phyloP scores from a whole-genome alignment of 108 stramenopile genomes.

The Fistulifera pelliculosa region DNA sequence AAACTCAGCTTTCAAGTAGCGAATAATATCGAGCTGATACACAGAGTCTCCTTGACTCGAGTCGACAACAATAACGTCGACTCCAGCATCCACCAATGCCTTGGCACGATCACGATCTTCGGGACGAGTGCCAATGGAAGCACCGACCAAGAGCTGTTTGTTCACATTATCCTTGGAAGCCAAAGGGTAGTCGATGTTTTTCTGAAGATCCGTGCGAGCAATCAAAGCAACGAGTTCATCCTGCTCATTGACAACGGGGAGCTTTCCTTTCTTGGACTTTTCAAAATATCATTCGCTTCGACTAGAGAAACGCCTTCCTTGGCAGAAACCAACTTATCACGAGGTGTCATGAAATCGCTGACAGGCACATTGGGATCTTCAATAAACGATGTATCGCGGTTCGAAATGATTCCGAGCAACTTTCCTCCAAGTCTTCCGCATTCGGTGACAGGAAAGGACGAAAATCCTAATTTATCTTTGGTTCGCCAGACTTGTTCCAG shows the following conservation, averaged over 20 bases:
- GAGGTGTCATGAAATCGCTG: conserved; percentile 89
- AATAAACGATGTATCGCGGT: conserved; percentile 95
- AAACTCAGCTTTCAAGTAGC: conserved; percentile 78
- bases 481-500: conserved; percentile 81
- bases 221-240: conserved; percentile 96
- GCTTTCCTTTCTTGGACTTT: conserved; percentile 96
- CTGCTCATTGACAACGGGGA: conserved; percentile 94
- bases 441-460: conserved; percentile 97
- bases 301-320: conserved; percentile 83
- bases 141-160: conserved; percentile 96
- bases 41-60: conserved; percentile 98
- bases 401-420: conserved; percentile 95
- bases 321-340: conserved; percentile 78
- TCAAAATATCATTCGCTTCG: conserved; percentile 96
- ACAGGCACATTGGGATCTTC: conserved; percentile 74
- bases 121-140: conserved; percentile 97
- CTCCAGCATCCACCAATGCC: conserved; percentile 91
- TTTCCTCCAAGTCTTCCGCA: conserved; percentile 95
- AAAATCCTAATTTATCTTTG: conserved; percentile 83
- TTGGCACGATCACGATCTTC: conserved; percentile 88
- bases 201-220: conserved; percentile 97
- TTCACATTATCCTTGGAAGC: conserved; percentile 89
- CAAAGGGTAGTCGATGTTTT: conserved; percentile 94
- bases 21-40: conserved; percentile 97
- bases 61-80: conserved; percentile 98